Percentiles rank a stretch among this genome's conserved stretches.
Conservation (phyloP, 495 filamentous ascomycete species). For the Margaritispora aquatica region DNA sequence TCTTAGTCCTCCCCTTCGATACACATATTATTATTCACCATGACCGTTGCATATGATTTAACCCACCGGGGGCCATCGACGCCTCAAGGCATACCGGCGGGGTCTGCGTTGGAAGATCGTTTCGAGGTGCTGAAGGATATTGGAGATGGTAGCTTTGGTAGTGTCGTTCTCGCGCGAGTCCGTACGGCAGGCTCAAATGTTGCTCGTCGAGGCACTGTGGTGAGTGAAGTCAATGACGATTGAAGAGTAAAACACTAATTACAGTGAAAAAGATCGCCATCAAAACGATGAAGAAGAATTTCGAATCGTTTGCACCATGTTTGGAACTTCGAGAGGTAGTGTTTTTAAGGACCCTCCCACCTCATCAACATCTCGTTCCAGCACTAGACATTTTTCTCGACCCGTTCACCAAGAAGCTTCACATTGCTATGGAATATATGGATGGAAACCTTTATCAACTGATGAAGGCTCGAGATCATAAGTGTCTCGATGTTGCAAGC, state of each 20-base stretch:
- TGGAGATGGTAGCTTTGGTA: constrained; percentile 97
- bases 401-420: constrained; percentile 87
- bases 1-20: constrained; percentile 1
- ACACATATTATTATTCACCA: constrained; percentile 31
- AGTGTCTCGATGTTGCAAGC: constrained; percentile 78
- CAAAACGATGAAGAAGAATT: constrained; percentile 99
- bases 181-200: constrained; percentile 83
- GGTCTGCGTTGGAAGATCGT: constrained; percentile 65
- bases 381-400: constrained; percentile 99
- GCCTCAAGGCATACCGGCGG: constrained; percentile 36
- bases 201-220: constrained; percentile 86
- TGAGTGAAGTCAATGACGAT: constrained; percentile 38
- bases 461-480: constrained; percentile 97
- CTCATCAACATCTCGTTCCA: constrained; percentile 87
- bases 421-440: constrained; percentile 99
- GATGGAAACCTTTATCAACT: constrained; percentile 98
- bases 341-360: constrained; percentile 83
- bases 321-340: constrained; percentile 93
- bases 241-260: too few species aligned
- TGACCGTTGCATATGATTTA: constrained; percentile 64
- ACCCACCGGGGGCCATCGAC: constrained; percentile 47
- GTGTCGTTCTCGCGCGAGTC: constrained; percentile 85
- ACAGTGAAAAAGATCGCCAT: constrained; percentile 89
- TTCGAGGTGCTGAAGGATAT: constrained; percentile 98
- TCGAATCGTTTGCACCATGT: constrained; percentile 84